Conservation (phyloP, 2,329 filamentous ascomycete genomes). For the Venturia effusa region DNA sequence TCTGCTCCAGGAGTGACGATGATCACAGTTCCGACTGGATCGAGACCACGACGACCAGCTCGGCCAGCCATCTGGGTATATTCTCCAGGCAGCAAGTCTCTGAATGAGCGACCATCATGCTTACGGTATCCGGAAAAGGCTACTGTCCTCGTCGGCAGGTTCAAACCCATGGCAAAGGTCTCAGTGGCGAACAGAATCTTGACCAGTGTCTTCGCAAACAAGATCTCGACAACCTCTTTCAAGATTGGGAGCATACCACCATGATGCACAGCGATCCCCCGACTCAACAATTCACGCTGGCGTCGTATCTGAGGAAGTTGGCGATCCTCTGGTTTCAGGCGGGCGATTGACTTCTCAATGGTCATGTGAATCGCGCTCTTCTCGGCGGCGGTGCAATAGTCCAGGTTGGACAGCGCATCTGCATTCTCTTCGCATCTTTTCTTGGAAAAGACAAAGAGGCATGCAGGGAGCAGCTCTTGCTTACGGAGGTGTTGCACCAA, state of each 20-base stretch:
- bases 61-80: slow-evolving; percentile 98
- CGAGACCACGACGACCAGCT: slow-evolving; percentile 84
- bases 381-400: slow-evolving; percentile 85
- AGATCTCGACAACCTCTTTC: slow-evolving; percentile 93
- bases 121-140: slow-evolving; percentile 97
- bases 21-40: slow-evolving; percentile 87
- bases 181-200: slow-evolving; percentile 97
- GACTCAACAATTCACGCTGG: slow-evolving; percentile 69
- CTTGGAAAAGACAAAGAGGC: slow-evolving; percentile 98
- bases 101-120: slow-evolving; percentile 84
- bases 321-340: slow-evolving; percentile 82
- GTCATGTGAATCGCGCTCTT: slow-evolving; percentile 98
- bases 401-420: slow-evolving; percentile 85
- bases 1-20: slow-evolving; percentile 73
- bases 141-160: slow-evolving; percentile 88
- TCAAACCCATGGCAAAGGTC: slow-evolving; percentile 97
- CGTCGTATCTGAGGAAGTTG: slow-evolving; percentile 85
- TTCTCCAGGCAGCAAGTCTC: slow-evolving; percentile 84
- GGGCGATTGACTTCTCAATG: slow-evolving; percentile 86
- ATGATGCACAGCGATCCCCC: slow-evolving; percentile 93
- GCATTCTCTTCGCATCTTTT: slow-evolving; percentile 96
- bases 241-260: slow-evolving; percentile 91
- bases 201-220: slow-evolving; percentile 89
- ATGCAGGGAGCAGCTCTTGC: slow-evolving; percentile 75
- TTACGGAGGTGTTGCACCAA: slow-evolving; percentile 86